Evolutionary conservation across 1,139 yeast species (phyloP), one percentile per base, ranked within the genome.

Genomic region (Suhomyces wounanorum): DNA sequence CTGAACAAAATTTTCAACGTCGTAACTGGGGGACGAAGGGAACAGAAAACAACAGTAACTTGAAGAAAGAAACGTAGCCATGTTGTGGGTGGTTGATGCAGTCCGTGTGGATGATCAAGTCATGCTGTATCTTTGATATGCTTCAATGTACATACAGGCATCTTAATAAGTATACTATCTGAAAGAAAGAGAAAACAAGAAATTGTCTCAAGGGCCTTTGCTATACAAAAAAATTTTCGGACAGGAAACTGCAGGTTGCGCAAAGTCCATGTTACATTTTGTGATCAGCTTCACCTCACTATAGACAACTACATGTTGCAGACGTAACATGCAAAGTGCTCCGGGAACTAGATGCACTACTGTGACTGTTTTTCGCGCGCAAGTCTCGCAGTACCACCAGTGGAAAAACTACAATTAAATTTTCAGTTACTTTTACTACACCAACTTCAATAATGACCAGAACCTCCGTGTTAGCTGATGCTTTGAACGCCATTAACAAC

Each of bases 381-480:
- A 39, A 47, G 36, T 48, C 48, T 41, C 43, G 49, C 45, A 31
- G 40, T 13, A 14, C 41, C 41, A 42, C 41, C 39, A 14, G 13
- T 13, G 35, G 28, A 48, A 45, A 41, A 39, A 35, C 26, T 35
- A 23, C 18, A 16, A 18, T 14, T 46, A 43, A 46, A 43, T 52
- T 50, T 47, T 50, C 55, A 50, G 30, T 45, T 45, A 37, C 45
- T 47, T 35, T 50, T 37, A 40, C 30, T 16, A 44, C 51, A 38
- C 33, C 49, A 54, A 53, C 58, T 59, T 54, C 58, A 47, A 79
- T 73, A 76, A 91, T 94, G 98, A 91, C 98, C 75, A 92, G 98
- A 84, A 83, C 97, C 69, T 94, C 99, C 67, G 99, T 89, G 75
- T 88, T 94, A 79, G 97, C 98, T 71, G 99, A 94, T 82, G 98